Evolutionary conservation across 169 alveolate species (phyloP), one percentile per base, ranked within the genome.

Genomic region (Eimeria zaria): DNA sequence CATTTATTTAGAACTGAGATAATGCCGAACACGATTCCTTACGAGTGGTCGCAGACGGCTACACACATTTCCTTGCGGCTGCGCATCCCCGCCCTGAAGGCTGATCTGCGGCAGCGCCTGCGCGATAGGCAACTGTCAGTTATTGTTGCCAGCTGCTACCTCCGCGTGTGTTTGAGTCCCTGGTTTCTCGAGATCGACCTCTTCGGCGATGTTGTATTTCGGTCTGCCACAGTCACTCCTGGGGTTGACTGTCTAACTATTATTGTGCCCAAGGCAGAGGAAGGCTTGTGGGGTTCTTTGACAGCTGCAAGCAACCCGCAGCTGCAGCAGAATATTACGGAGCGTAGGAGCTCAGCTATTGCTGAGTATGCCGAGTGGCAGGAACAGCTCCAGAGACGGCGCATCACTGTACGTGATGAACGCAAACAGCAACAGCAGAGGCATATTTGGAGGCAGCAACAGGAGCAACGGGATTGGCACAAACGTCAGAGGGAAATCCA

Each of bases 361-460:
- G 93, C 93, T 39, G 93, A 33, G 60, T 62, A 87, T 30, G 46
- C 93, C 93, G 67, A 87, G 18, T 87, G 93, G 93, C 93, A 87
- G 83, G 81, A 87, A 53, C 93, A 87, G 64, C 44, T 62, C 62
- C 78, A 87, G 39, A 58, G 41, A 9, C 58, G 27, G 93, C 93
- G 93, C 64, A 30, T 39, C 24, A 83, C 81, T 87, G 80, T 83
- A 51, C 78, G 93, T 27, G 76, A 87, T 12, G 81, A 81, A 11
- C 93, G 78, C 60, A 87, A 44, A 44, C 81, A 87, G 51, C 53
- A 58, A 22, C 93, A 87, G 81, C 93, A 87, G n/a, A 87, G 44
- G n/a, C 93, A 48, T 18, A 24, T 87, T 16, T 87, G 93, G 93
- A 87, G 73, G 64, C 93, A 87, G 81, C 83, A 64, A 76, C 69